Conservation (phyloP, 345 rosid genomes). For the Erucastrum elatum region DNA sequence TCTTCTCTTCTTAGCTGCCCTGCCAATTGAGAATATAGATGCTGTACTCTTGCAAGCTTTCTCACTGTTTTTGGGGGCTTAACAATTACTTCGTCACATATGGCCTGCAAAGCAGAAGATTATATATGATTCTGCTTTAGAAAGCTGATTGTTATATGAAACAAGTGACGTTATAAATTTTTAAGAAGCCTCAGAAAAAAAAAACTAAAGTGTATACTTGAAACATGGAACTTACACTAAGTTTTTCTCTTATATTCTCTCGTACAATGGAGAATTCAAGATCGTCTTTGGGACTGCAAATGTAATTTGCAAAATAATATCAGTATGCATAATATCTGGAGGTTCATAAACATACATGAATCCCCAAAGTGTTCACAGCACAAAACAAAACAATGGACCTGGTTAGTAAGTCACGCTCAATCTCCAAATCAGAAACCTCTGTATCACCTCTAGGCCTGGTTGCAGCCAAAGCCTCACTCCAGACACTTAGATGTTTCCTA, state of each 20-base stretch:
- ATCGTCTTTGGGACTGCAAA: slow-evolving; percentile 75
- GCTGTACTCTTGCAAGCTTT: slow-evolving; percentile 82
- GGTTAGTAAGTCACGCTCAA: slow-evolving; percentile 75
- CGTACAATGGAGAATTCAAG: slow-evolving; percentile 85
- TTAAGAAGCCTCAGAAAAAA: background rate
- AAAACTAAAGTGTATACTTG: background rate
- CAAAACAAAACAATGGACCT: slow-evolving; percentile 45
- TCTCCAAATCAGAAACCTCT: slow-evolving; percentile 58
- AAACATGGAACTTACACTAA: slow-evolving; percentile 54
- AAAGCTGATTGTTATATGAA: background rate
- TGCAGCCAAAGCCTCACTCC: slow-evolving; percentile 89
- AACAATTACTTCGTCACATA: slow-evolving; percentile 59
- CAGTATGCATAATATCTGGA: slow-evolving; percentile 16
- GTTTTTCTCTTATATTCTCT: slow-evolving; percentile 71
- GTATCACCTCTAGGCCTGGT: slow-evolving; percentile 85
- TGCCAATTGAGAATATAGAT: slow-evolving; percentile 66
- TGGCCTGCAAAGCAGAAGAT: slow-evolving; percentile 48
- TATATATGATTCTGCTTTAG: background rate
- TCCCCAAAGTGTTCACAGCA: background rate
- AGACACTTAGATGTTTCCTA: slow-evolving; percentile 61
- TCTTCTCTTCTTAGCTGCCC: slow-evolving; percentile 76
- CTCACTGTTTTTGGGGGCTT: slow-evolving; percentile 67
- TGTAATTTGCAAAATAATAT: slow-evolving; percentile 1
- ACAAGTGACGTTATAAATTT: background rate
- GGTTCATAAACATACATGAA: background rate